Conservation (phyloP, 2,329 filamentous ascomycete species). For the Fragosphaeria purpurea region DNA sequence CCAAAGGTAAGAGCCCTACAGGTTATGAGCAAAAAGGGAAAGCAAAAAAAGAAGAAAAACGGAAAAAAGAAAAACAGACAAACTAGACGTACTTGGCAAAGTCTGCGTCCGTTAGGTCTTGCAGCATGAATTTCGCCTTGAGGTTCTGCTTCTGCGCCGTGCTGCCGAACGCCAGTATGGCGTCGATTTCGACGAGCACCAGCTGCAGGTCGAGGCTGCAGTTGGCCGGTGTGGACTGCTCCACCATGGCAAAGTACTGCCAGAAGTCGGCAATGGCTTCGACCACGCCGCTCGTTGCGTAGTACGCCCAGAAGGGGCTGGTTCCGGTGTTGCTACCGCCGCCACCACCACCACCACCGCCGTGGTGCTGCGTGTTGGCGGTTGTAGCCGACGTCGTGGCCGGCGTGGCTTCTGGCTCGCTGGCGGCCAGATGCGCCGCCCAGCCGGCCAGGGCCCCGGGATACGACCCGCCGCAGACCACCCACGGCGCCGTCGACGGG, state of each 20-base stretch:
- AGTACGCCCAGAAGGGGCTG: constrained; percentile 43
- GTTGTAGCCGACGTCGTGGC: too few relatives aligned
- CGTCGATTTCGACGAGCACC: constrained; percentile 43
- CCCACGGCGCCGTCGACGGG: constrained; percentile 41
- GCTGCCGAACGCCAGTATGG: constrained; percentile 27
- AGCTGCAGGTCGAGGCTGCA: constrained; percentile 41
- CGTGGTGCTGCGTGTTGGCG: too few relatives aligned
- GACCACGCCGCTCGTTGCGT: constrained; percentile 44
- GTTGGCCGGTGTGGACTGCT: constrained; percentile 43
- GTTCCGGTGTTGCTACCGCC: too few relatives aligned
- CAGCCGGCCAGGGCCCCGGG: constrained; percentile 40
- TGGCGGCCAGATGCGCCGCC: constrained; percentile 1
- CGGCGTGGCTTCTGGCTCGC: neutral
- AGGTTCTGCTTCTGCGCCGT: constrained; percentile 29
- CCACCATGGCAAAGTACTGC: constrained; percentile 35
- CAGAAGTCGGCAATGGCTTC: constrained; percentile 42
- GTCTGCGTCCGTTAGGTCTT: constrained; percentile 32
- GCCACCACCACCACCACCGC: too few relatives aligned
- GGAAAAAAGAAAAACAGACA: neutral
- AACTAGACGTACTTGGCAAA: constrained; percentile 24
- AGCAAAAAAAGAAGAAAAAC: too few relatives aligned
- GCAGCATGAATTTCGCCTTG: constrained; percentile 40
- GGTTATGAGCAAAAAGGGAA: neutral
- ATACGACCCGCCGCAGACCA: constrained; percentile 45
- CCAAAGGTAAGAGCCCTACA: constrained; percentile 40